Evolutionary conservation across 495 filamentous ascomycete genomes (phyloP), one percentile per base, ranked within the genome.

Genomic region (Halenospora varia): DNA sequence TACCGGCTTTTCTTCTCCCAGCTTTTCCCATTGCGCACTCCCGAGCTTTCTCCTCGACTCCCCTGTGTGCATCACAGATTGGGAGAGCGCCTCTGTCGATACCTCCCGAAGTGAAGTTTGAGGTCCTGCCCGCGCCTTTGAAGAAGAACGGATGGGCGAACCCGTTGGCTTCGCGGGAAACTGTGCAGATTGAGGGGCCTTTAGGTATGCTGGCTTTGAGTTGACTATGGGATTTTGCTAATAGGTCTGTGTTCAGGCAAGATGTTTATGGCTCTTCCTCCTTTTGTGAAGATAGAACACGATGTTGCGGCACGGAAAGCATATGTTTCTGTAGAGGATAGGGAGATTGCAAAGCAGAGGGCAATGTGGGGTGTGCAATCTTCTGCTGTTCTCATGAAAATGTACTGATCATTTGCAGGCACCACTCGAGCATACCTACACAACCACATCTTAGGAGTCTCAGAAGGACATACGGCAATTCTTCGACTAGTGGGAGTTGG

Each of bases 401-500:
- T 23, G 22, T 42, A 54, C 64, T 73, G 49, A 73, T 48, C 22
- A 40, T 13, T 22, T 51, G 1, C 26, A 96, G 92, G 92, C 50
- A 97, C 93, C 2, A 88, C 82, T 23, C 92, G 94, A 66, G 84
- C 92, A 17, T 92, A 94, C 64, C 80, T 98, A 50, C 87, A 90
- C 64, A 92, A 92, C 70, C 84, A 92, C 72, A 87, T 98, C 55
- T 82, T 88, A 35, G 94, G 94, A 51, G 94, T 97, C 29, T 95
- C 90, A 3, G 94, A 97, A 82, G 94, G 94, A 15, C 94, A 98
- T 71, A 89, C 90, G 4, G 90, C 91, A 15, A 89, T 98, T 61
- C 75, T 98, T 29, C 86, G 94, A 59, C 77, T 98, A 40, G 90
- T 96, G n/a, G 94, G 94, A 67, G 95, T 98, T 50, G 94, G 94